Base-by-base conservation (phyloP, 257 asterid species). In the Lantana camara region DNA sequence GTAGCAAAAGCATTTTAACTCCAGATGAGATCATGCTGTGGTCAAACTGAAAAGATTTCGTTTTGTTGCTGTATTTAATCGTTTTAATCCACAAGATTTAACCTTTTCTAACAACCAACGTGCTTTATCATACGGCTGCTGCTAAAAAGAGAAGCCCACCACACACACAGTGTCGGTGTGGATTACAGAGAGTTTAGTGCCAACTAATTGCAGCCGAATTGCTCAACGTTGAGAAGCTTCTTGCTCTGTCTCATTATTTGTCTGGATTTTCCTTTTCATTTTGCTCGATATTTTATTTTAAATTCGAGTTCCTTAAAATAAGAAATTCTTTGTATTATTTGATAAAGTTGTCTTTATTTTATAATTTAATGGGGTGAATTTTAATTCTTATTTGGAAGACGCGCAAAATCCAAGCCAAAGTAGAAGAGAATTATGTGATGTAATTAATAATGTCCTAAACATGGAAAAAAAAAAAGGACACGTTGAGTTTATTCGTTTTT, bases 201-300 rank as follows among this genome's bases (percentile, higher is more conserved):
- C 82, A 73, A 73, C 84, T 70, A 71, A 70, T 66, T 68, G 68
- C 78, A 77, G 67, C 73, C 49, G 57, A 41, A 56, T 46, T 49
- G 15, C 11, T 12, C 17, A 27, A 49, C 4, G 21, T 37, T 41
- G 49, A 22, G 49, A 62, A 63, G 37, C 45, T 64, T 71, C 58
- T 10, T 20, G 38, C 63, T 66, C 20, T 64, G 67, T 64, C 57
- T 57, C 55, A 38, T 55, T 41, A 4, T 35, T 2, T 35, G 7
- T 35, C 1, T 35, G 8, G 4, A 35, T 35, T 35, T 35, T n/a
- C n/a, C n/a, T 35, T 35, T 35, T 35, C 1, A 35, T 35, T 35
- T 35, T 35, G 40, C 7, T 35, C 7, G 32, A n/a, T 30, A 7
- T 30, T 35, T 35, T 35, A 9, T 54, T 54, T 44, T 7, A n/a